Base-by-base conservation (phyloP, 1,284 basidiomycete genomes). In the Singerocomus inundabilis region DNA sequence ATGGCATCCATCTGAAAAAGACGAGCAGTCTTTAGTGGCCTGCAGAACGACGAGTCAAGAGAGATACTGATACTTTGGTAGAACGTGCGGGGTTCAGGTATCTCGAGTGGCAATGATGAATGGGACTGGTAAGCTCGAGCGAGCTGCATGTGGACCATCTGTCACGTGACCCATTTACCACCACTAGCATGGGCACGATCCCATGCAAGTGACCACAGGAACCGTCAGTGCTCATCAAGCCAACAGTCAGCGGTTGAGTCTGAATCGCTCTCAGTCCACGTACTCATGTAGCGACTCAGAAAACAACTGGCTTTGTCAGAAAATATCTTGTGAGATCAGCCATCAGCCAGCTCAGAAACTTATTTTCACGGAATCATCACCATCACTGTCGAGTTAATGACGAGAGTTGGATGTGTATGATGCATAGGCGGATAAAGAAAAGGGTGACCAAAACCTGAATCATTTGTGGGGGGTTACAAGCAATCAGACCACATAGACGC, bases 1-100 rank as follows among this genome's bases (percentile, higher is more conserved):
- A 66, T 70, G 32, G 58, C 53, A 44, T 68, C 64, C 66, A 68
- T 69, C 54, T 70, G 46, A 40, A 39, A 46, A 46, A 12, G 21
- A 42, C 16, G 11, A 18, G 21, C 2, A 36, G 18, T 48, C 24
- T 21, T 41, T 6, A 18, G 31, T 9, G 10, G 16, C 24, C 24
- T 6, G 13, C 36, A 34, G 37, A 25, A 25, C 10, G 2, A 15
- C 4, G 18, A 30, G 24, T 26, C 16, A 32, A 49, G 21, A 43
- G 40, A 34, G 16, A 46, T 51, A 53, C 48, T 42, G 4, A 21
- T 21, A 21, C 21, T 21, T 48, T 41, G 36, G 11, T 34, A 28
- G 37, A 49, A 40, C 31, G 47, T 56, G 37, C 35, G 37, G 42
- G 37, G 44, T 43, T 53, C 37, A 61, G 56, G 53, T 67, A 58